These are phyloP conservation scores for Leccinum discolor DNA, from an alignment of 1,284 basidiomycete species.

Conservation along the genomic window DNA sequence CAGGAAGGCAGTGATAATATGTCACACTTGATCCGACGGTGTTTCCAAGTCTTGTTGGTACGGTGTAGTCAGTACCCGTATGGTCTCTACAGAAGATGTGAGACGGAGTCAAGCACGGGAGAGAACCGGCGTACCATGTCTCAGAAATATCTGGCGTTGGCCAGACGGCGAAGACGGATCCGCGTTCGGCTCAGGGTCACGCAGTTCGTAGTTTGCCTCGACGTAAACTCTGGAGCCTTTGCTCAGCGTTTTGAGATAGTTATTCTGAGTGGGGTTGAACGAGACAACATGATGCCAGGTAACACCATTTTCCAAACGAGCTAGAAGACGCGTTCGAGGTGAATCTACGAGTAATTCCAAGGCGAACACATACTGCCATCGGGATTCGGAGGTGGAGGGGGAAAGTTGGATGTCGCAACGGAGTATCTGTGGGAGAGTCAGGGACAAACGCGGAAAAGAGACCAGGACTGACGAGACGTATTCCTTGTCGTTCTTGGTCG, in stretches of 20 bases:
- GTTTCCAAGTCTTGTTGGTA: constrained; percentile 25
- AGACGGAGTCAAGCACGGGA: constrained; percentile 12
- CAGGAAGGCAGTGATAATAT: not conserved
- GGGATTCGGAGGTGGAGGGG: constrained; percentile 55
- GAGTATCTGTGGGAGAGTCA: constrained; percentile 51
- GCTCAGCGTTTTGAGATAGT: constrained; percentile 60
- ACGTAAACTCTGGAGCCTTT: constrained; percentile 77
- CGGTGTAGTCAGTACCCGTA: constrained; percentile 28
- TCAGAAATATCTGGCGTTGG: constrained; percentile 78
- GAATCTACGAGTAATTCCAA: not conserved
- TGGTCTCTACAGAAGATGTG: constrained; percentile 20
- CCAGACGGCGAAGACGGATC: constrained; percentile 65
- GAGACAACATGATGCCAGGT: constrained; percentile 79
- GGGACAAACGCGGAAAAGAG: not conserved
- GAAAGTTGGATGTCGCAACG: constrained; percentile 66
- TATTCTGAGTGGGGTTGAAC: constrained; percentile 58
- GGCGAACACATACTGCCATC: constrained; percentile 55
- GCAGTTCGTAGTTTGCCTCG: constrained; percentile 73
- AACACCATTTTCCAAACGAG: constrained; percentile 50
- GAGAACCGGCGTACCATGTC: constrained; percentile 56
- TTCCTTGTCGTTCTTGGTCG: constrained; percentile 74
- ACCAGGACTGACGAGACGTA: constrained; percentile 61
- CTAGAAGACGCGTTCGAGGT: constrained; percentile 35
- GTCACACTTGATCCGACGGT: constrained; percentile 26
- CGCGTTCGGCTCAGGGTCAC: constrained; percentile 64